These are phyloP conservation scores for Akanthomyces dipterigenus DNA, from an alignment of 2,329 filamentous ascomycete genomes.

Conservation along the genomic window DNA sequence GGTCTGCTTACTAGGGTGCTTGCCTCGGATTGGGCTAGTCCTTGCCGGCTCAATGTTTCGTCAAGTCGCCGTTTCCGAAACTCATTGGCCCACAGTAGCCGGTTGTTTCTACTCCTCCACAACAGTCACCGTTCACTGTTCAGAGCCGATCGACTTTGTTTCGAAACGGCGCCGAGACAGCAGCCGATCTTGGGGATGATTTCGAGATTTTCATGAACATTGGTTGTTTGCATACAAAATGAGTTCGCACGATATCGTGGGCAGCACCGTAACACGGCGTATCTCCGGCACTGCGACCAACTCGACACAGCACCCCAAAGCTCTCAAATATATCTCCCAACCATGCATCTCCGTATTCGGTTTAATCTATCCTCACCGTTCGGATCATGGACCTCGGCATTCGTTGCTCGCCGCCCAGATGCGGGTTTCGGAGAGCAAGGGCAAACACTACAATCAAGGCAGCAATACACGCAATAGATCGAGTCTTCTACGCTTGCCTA, in stretches of 20 bases:
- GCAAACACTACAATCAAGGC: constrained; percentile 40
- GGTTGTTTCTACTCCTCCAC: constrained; percentile 17
- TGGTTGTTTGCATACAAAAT: no score
- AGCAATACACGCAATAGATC: constrained; percentile 40
- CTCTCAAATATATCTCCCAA: not conserved
- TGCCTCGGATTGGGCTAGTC: not conserved
- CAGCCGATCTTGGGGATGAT: not conserved
- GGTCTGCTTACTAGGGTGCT: not conserved
- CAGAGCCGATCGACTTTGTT: not conserved
- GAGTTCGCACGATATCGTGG: no score
- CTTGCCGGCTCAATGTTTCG: not conserved
- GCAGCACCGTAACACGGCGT: not conserved
- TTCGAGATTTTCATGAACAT: not conserved
- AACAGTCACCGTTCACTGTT: not conserved
- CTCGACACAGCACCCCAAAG: not conserved
- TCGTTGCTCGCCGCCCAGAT: constrained; percentile 36
- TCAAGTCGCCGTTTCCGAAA: not conserved
- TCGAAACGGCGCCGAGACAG: constrained; percentile 2
- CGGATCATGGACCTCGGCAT: not conserved
- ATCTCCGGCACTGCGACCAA: not conserved
- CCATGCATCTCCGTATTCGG: not conserved
- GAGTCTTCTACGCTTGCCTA: constrained; percentile 37
- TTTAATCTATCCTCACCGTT: not conserved
- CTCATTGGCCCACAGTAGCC: not conserved
- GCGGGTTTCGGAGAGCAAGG: constrained; percentile 36